phyloP scores from a whole-genome alignment of 164 flowering plant genomes.

The Protea cynaroides region DNA sequence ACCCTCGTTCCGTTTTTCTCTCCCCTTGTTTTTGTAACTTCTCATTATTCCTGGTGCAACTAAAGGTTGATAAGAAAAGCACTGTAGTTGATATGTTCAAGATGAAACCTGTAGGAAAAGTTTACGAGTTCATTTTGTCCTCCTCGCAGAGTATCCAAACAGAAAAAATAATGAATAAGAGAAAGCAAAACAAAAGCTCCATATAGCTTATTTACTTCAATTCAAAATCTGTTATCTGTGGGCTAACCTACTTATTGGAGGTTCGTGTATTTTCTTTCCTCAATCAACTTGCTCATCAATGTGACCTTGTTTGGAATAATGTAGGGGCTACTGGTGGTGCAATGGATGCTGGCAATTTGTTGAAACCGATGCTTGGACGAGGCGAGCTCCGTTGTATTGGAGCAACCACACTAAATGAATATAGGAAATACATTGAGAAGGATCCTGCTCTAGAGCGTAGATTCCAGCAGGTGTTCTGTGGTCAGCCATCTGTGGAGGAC shows the following conservation, averaged over 20 bases:
- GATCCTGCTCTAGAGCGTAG: conserved; percentile 95
- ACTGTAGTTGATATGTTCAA: background rate
- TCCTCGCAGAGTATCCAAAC: too few relatives aligned
- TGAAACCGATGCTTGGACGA: conserved; percentile 95
- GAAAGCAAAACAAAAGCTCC: too few relatives aligned
- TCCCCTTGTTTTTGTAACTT: too few relatives aligned
- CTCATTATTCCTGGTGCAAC: too few relatives aligned
- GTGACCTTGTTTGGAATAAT: background rate
- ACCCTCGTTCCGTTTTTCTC: too few relatives aligned
- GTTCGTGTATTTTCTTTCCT: background rate
- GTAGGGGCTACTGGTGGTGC: conserved; percentile 88
- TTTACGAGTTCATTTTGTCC: too few relatives aligned
- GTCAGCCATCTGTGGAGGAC: conserved; percentile 89
- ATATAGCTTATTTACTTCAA: too few relatives aligned
- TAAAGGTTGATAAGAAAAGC: too few relatives aligned
- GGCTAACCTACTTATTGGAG: too few relatives aligned
- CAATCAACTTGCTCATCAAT: conserved; percentile 4
- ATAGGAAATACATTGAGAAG: conserved; percentile 90
- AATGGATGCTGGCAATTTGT: conserved; percentile 93
- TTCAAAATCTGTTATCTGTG: too few relatives aligned
- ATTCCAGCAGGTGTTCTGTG: conserved; percentile 92
- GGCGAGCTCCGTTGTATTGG: conserved; percentile 97
- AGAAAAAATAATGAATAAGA: too few relatives aligned
- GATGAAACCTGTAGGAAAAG: too few relatives aligned
- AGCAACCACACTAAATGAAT: conserved; percentile 87